phyloP scores from a whole-genome alignment of 208 protist species.

The Trypanosoma vivax region DNA sequence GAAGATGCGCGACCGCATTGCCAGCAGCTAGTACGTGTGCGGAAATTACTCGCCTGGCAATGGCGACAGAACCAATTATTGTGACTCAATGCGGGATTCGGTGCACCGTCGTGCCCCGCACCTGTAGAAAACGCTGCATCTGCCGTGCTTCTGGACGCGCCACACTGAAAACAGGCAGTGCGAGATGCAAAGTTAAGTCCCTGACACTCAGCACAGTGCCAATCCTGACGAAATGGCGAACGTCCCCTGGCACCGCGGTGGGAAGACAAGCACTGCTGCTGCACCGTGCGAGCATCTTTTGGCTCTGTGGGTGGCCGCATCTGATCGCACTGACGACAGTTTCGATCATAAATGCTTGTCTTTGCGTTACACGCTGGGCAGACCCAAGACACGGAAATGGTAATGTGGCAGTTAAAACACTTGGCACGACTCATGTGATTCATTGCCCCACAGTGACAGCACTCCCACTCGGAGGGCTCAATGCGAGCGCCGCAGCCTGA shows the following conservation, averaged over 20 bases:
- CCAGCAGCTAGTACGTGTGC: slow-evolving; percentile 75
- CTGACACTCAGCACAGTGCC: slow-evolving; percentile 64
- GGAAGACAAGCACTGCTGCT: not conserved
- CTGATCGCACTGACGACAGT: slow-evolving; percentile 47
- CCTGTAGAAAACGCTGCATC: not conserved
- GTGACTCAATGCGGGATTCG: slow-evolving; percentile 20
- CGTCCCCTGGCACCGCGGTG: not conserved
- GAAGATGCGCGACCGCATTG: slow-evolving; percentile 42
- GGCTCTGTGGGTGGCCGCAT: slow-evolving; percentile 42
- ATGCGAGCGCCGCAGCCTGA: slow-evolving; percentile 54
- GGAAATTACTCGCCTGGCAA: slow-evolving; percentile 82
- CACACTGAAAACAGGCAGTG: slow-evolving; percentile 68
- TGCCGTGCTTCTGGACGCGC: slow-evolving; percentile 12
- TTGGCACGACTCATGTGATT: slow-evolving; percentile 68
- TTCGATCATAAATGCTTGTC: slow-evolving; percentile 77
- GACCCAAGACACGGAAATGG: slow-evolving; percentile 71
- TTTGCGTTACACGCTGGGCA: slow-evolving; percentile 40
- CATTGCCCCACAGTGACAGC: slow-evolving; percentile 62
- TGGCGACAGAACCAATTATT: slow-evolving; percentile 81
- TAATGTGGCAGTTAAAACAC: slow-evolving; percentile 66
- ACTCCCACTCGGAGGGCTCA: slow-evolving; percentile 70
- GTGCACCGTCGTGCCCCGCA: not conserved
- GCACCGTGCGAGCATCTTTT: slow-evolving; percentile 28
- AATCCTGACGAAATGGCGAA: slow-evolving; percentile 26
- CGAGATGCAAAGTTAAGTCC: slow-evolving; percentile 69